These are phyloP conservation scores for Phalaenopsis hybrid DNA, from an alignment of 116 monocot genomes.

Conservation along the genomic window DNA sequence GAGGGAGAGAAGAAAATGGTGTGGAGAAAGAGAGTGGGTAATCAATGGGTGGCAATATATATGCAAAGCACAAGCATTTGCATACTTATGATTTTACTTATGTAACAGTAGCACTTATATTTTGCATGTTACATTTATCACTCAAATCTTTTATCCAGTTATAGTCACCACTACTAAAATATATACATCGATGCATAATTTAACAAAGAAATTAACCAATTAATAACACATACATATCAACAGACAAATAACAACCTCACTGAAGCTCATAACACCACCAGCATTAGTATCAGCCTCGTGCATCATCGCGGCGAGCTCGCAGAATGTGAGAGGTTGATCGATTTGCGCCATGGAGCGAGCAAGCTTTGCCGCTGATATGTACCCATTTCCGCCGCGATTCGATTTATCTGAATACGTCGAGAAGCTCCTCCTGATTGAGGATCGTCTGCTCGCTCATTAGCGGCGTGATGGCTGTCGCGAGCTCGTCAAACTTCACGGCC, in stretches of 20 bases:
- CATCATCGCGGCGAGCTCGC: conserved; percentile 22
- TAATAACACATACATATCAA: not conserved
- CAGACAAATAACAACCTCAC: not conserved
- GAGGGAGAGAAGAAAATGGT: too few relatives aligned
- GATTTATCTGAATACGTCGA: conserved; percentile 22
- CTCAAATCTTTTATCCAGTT: too few relatives aligned
- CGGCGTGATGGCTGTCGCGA: conserved; percentile 15
- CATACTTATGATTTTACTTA: too few relatives aligned
- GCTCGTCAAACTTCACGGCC: conserved; percentile 23
- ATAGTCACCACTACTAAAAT: too few relatives aligned
- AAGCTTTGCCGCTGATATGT: conserved; percentile 27
- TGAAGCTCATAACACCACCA: conserved; percentile 24
- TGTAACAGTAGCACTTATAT: too few relatives aligned
- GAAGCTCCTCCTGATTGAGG: conserved; percentile 20
- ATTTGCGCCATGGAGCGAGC: conserved; percentile 22
- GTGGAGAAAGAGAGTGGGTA: too few relatives aligned
- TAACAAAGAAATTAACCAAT: not conserved
- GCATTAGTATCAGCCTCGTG: conserved; percentile 17
- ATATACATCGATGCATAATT: not conserved
- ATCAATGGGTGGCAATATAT: too few relatives aligned
- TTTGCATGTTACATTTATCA: too few relatives aligned
- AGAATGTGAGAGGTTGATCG: conserved; percentile 20
- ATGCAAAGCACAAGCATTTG: too few relatives aligned
- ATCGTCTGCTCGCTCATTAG: conserved; percentile 25
- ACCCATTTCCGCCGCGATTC: conserved; percentile 25